phyloP scores from a whole-genome alignment of 2,329 filamentous ascomycete genomes.

The Aspergillus versicolor region DNA sequence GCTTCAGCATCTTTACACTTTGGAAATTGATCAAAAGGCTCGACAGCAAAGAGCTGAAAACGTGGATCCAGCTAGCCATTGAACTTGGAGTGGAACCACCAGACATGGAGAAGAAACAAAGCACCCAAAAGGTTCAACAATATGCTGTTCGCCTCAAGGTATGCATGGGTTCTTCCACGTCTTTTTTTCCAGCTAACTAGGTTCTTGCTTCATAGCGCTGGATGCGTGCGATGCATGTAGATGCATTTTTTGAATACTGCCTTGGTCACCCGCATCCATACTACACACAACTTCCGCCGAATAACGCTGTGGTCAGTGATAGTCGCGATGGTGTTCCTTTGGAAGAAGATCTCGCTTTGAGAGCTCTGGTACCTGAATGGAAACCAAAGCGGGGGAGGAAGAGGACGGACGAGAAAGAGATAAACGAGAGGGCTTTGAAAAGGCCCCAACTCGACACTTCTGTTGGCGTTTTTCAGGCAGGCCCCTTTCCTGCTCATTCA shows the following conservation, averaged over 20 bases:
- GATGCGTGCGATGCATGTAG: conserved; percentile 96
- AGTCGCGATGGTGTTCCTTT: conserved; percentile 77
- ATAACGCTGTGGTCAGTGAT: conserved; percentile 61
- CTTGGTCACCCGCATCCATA: conserved; percentile 76
- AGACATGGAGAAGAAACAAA: conserved; percentile 77
- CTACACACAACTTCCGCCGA: conserved; percentile 71
- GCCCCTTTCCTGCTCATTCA: conserved; percentile 42
- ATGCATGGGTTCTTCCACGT: background rate
- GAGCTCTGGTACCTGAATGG: conserved; percentile 77
- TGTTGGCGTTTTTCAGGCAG: conserved; percentile 47
- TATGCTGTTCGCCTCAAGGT: conserved; percentile 92
- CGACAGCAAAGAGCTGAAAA: conserved; percentile 81
- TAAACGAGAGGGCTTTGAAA: conserved; percentile 55
- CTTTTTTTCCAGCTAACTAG: background rate
- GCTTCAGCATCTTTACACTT: conserved; percentile 73
- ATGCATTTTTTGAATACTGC: conserved; percentile 91
- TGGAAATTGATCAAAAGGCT: conserved; percentile 77
- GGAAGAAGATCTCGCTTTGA: conserved; percentile 84
- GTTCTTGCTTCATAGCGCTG: conserved; percentile 61
- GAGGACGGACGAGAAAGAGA: conserved; percentile 61
- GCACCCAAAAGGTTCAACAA: conserved; percentile 89
- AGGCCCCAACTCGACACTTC: conserved; percentile 61
- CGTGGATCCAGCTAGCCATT: conserved; percentile 84
- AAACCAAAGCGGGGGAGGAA: conserved; percentile 62
- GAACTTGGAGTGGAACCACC: conserved; percentile 87